These are phyloP conservation scores for Laguncularia racemosa DNA, from an alignment of 345 rosid genomes.

Conservation along the genomic window DNA sequence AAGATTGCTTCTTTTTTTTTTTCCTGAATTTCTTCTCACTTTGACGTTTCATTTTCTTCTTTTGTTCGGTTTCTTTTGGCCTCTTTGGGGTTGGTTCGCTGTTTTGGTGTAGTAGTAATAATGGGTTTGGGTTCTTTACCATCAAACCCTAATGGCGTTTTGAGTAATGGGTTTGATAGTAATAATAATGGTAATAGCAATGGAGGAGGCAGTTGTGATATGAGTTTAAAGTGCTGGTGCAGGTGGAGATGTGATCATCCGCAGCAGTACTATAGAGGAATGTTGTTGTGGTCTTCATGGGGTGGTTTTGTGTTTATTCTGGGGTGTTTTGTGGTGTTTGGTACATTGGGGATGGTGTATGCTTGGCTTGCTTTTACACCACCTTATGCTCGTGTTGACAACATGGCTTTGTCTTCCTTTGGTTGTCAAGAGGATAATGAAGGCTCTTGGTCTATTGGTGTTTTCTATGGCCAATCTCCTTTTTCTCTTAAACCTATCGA, in stretches of 20 bases:
- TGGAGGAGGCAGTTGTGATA: slow-evolving; percentile 9
- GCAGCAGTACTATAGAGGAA: slow-evolving; percentile 12
- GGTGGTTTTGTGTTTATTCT: slow-evolving; percentile 29
- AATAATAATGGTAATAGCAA: background rate
- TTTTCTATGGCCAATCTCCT: slow-evolving; percentile 82
- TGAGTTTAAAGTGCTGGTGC: slow-evolving; percentile 13
- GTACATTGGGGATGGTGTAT: slow-evolving; percentile 50
- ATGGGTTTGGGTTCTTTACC: too few species aligned
- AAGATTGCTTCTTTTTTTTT: too few species aligned
- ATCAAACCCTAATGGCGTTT: too few species aligned
- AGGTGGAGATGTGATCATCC: slow-evolving; percentile 25
- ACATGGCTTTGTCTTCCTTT: slow-evolving; percentile 27
- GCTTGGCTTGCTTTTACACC: slow-evolving; percentile 46
- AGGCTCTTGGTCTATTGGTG: slow-evolving; percentile 95
- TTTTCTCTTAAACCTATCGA: slow-evolving; percentile 85
- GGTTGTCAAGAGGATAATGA: slow-evolving; percentile 83
- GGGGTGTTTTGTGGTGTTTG: slow-evolving; percentile 49
- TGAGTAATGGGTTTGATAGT: too few species aligned
- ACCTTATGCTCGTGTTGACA: slow-evolving; percentile 18
- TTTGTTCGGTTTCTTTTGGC: too few species aligned
- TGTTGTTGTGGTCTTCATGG: slow-evolving; percentile 37
- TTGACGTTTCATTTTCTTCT: too few species aligned
- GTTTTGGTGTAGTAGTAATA: too few species aligned
- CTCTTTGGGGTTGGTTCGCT: too few species aligned
- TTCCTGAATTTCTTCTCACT: too few species aligned